A percentile compares a stretch with the other conserved stretches of the same genome.
Evolutionary conservation across 208 protist genomes (phyloP).

Genomic region (Crithidia bombi): DNA sequence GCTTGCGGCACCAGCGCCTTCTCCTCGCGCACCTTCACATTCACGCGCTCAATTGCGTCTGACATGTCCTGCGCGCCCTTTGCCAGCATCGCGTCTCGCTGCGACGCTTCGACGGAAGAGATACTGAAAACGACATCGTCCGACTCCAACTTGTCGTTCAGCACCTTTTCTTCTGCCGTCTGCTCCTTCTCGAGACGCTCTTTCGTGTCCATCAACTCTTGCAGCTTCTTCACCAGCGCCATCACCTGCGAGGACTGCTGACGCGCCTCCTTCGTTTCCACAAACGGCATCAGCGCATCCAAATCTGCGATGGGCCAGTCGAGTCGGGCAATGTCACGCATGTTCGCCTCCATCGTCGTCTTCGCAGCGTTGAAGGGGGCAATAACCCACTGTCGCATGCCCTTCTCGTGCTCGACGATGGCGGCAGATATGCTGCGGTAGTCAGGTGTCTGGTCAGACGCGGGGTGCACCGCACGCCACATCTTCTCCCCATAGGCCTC

Average conservation of each 20-base stretch:
- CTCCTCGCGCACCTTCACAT: conserved; percentile 49
- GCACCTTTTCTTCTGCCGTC: conserved; percentile 36
- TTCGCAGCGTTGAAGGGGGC: conserved; percentile 54
- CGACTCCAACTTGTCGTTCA: conserved; percentile 72
- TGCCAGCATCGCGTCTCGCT: conserved; percentile 59
- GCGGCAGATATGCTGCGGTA: conserved; percentile 58
- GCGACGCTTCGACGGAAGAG: conserved; percentile 57
- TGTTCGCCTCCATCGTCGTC: conserved; percentile 48
- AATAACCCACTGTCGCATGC: conserved; percentile 51
- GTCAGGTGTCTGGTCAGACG: conserved; percentile 50
- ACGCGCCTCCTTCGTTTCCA: conserved; percentile 64
- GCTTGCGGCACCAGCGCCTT: conserved; percentile 42
- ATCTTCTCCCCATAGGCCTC: conserved; percentile 80
- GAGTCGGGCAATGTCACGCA: conserved; percentile 67
- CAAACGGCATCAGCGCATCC: conserved; percentile 86
- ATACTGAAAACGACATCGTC: conserved; percentile 72
- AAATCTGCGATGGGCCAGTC: conserved; percentile 77
- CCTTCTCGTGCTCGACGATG: conserved; percentile 58
- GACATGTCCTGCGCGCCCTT: conserved; percentile 57
- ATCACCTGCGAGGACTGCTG: conserved; percentile 65
- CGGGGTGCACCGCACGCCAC: conserved; percentile 63
- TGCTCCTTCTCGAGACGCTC: conserved; percentile 46
- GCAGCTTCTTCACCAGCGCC: conserved; percentile 52
- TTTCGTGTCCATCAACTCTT: conserved; percentile 55
- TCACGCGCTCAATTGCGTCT: conserved; percentile 64